Evolutionary conservation across 1,284 basidiomycete species (phyloP).

Genomic region (Rhizoctonia solani): DNA sequence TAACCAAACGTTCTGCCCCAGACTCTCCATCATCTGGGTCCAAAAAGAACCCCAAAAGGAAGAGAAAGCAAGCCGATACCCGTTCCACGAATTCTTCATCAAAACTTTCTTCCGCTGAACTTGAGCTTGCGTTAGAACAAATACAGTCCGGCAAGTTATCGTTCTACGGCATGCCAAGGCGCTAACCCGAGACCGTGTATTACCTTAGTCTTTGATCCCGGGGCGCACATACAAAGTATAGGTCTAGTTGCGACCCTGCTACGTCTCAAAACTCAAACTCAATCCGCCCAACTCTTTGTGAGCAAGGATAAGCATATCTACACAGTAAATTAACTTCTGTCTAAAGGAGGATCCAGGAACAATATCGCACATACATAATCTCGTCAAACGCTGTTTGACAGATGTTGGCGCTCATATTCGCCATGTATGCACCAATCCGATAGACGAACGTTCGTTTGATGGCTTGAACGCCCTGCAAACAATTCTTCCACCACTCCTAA

Average conservation of each 20-base stretch:
- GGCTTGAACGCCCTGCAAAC: constrained; percentile 5
- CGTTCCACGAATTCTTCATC: background rate
- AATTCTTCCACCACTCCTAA: constrained; percentile 9
- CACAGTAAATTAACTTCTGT: no score
- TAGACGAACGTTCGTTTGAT: background rate
- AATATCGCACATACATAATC: no score
- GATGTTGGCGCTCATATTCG: constrained; percentile 6
- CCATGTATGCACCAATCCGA: constrained; percentile 22
- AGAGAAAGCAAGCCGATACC: constrained; percentile 3
- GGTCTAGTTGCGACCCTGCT: constrained; percentile 15
- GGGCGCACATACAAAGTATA: background rate
- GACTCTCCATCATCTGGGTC: constrained; percentile 16
- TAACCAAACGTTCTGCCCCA: constrained; percentile 2
- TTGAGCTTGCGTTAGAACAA: background rate
- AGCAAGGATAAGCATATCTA: no score
- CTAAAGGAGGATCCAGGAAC: no score
- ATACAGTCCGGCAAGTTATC: background rate
- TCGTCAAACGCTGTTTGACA: constrained; percentile 8
- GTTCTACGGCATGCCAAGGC: background rate
- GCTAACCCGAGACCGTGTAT: background rate
- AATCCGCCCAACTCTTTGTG: background rate
- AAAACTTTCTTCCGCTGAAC: background rate
- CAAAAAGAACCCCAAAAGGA: constrained; percentile 22
- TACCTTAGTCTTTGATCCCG: constrained; percentile 10
- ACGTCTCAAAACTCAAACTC: background rate